Evolutionary conservation across 176 grass and related monocot genomes (phyloP).

Genomic region (Ensete glaucum): DNA sequence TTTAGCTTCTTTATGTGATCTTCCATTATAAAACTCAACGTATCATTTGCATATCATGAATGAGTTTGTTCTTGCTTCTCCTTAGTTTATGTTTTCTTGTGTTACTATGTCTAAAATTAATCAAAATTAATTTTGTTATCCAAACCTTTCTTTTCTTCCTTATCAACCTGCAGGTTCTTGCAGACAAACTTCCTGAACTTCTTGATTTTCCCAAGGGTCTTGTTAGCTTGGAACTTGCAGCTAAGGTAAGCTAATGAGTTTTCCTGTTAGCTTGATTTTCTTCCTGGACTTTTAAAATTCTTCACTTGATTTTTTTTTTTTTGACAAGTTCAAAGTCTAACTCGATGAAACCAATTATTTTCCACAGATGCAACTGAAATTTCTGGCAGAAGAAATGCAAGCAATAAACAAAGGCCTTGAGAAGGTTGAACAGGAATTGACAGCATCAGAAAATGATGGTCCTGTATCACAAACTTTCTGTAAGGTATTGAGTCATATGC

Average conservation of each 20-base stretch:
- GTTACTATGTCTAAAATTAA: not conserved
- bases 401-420: conserved; percentile 95
- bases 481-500: conserved; percentile 29
- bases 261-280: conserved; percentile 9
- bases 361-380: conserved; percentile 89
- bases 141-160: not conserved
- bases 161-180: conserved; percentile 49
- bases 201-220: conserved; percentile 90
- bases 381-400: conserved; percentile 98
- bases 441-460: conserved; percentile 92
- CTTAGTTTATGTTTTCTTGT: not conserved
- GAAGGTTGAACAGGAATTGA: conserved; percentile 96
- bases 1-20: not conserved
- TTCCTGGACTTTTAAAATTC: not conserved
- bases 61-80: not conserved
- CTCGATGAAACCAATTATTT: conserved; percentile 24
- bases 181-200: conserved; percentile 94
- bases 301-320: not conserved
- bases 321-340: conserved; percentile 7
- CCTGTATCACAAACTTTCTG: conserved; percentile 70
- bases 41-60: not conserved
- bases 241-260: conserved; percentile 47
- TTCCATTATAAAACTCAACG: not conserved
- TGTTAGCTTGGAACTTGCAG: conserved; percentile 67
- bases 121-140: not conserved